Conservation (phyloP, 768 basidiomycete genomes). For the Dendrothele bispora region DNA sequence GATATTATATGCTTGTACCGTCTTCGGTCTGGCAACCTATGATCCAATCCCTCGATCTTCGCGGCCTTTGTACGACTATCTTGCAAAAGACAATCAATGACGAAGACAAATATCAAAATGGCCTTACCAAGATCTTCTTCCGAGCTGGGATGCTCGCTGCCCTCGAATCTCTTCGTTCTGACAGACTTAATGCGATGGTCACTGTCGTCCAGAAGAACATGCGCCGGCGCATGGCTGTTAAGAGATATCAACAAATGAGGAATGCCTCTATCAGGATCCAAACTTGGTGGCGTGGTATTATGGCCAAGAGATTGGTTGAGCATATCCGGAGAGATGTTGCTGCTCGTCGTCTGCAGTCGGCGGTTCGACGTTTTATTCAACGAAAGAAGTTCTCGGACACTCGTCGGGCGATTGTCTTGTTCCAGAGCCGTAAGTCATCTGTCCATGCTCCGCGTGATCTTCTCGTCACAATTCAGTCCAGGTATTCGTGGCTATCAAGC, state of each 20-base stretch:
- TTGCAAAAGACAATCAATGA: slow-evolving; percentile 87
- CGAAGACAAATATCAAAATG: slow-evolving; percentile 94
- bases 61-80: slow-evolving; percentile 79
- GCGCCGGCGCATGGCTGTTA: slow-evolving; percentile 80
- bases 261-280: slow-evolving; percentile 82
- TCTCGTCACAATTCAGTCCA: slow-evolving; percentile 25
- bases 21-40: slow-evolving; percentile 85
- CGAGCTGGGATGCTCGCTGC: slow-evolving; percentile 98
- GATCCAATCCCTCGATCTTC: slow-evolving; percentile 81
- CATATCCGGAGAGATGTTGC: slow-evolving; percentile 71
- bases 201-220: slow-evolving; percentile 98
- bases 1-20: slow-evolving; percentile 95
- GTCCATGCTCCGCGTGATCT: neutral
- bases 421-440: slow-evolving; percentile 83
- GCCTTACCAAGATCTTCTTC: slow-evolving; percentile 98
- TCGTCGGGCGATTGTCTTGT: slow-evolving; percentile 58
- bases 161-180: slow-evolving; percentile 86
- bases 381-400: slow-evolving; percentile 67
- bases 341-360: slow-evolving; percentile 75
- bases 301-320: slow-evolving; percentile 72
- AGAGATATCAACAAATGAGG: slow-evolving; percentile 72
- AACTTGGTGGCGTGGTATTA: slow-evolving; percentile 90
- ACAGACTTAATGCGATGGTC: slow-evolving; percentile 85
- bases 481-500: slow-evolving; percentile 76
- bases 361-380: slow-evolving; percentile 70